Evolutionary conservation across 1,284 basidiomycete genomes (phyloP).

Genomic region (Ceratobasidium sp.): DNA sequence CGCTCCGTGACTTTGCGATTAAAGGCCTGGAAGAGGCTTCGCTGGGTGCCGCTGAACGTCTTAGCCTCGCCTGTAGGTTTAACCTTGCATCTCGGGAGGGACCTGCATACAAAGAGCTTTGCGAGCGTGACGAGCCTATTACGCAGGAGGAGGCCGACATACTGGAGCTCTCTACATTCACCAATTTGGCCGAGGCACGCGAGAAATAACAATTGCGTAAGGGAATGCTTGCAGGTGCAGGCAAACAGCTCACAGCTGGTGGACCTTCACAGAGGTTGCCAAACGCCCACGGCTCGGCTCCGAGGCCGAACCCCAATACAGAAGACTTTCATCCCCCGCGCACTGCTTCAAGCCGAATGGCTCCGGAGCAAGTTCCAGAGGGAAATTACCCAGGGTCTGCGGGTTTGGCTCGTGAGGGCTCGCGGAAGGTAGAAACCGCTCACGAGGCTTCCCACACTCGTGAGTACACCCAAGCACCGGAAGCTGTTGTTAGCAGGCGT

Average conservation of each 20-base stretch:
- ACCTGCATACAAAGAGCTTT: conserved; percentile 13
- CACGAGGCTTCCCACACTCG: too few relatives aligned
- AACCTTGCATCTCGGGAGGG: conserved; percentile 13
- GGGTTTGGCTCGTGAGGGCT: too few relatives aligned
- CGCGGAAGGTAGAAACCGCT: too few relatives aligned
- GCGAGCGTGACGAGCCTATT: not conserved
- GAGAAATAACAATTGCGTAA: not conserved
- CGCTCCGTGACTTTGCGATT: conserved; percentile 16
- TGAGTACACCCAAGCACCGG: too few relatives aligned
- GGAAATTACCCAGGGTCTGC: too few relatives aligned
- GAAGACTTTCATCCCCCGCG: too few relatives aligned
- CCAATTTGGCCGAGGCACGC: not conserved
- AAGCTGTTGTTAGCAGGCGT: too few relatives aligned
- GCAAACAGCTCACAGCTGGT: not conserved
- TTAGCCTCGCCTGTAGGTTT: not conserved
- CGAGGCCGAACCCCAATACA: too few relatives aligned
- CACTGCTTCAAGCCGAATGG: too few relatives aligned
- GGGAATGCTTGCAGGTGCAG: not conserved
- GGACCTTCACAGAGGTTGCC: not conserved
- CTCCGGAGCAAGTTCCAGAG: too few relatives aligned
- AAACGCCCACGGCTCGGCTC: too few relatives aligned
- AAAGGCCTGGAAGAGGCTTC: not conserved
- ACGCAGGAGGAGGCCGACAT: not conserved
- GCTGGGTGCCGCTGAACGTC: not conserved
- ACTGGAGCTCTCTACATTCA: not conserved